phyloP scores from a whole-genome alignment of 768 basidiomycete species.

The Macrolepiota fuliginosa region DNA sequence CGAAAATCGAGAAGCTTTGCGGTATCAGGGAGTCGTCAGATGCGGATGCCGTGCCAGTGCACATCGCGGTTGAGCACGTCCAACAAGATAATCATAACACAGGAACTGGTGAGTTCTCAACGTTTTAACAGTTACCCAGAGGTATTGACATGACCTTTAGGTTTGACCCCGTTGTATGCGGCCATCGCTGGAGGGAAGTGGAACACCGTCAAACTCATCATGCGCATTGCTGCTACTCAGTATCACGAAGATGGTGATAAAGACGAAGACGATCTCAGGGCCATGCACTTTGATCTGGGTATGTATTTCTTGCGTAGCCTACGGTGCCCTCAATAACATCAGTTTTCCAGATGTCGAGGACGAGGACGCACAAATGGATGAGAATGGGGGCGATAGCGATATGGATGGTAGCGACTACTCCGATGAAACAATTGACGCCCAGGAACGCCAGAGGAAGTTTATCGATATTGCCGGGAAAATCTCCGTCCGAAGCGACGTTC shows the following conservation, averaged over 20 bases:
- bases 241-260: slow-evolving; percentile 38
- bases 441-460: slow-evolving; percentile 36
- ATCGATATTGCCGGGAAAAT: slow-evolving; percentile 51
- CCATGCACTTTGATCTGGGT: slow-evolving; percentile 33
- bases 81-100: slow-evolving; percentile 16
- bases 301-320: not conserved
- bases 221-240: slow-evolving; percentile 56
- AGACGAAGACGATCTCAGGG: slow-evolving; percentile 31
- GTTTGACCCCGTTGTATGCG: slow-evolving; percentile 47
- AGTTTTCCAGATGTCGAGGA: slow-evolving; percentile 30
- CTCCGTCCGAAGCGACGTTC: slow-evolving; percentile 39
- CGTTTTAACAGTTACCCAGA: not conserved
- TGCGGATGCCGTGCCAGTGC: slow-evolving; percentile 30
- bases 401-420: slow-evolving; percentile 41
- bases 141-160: slow-evolving; percentile 21
- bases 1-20: slow-evolving; percentile 49
- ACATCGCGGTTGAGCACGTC: slow-evolving; percentile 38
- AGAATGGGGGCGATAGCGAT: slow-evolving; percentile 21
- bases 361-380: slow-evolving; percentile 26
- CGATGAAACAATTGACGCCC: slow-evolving; percentile 34
- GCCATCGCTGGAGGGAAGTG: slow-evolving; percentile 49
- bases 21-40: slow-evolving; percentile 37
- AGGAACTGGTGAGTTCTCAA: slow-evolving; percentile 20
- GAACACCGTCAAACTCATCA: slow-evolving; percentile 56
- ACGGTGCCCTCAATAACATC: not conserved